These are phyloP conservation scores for Seiridium cupressi DNA, from an alignment of 2,329 filamentous ascomycete genomes.

Conservation along the genomic window DNA sequence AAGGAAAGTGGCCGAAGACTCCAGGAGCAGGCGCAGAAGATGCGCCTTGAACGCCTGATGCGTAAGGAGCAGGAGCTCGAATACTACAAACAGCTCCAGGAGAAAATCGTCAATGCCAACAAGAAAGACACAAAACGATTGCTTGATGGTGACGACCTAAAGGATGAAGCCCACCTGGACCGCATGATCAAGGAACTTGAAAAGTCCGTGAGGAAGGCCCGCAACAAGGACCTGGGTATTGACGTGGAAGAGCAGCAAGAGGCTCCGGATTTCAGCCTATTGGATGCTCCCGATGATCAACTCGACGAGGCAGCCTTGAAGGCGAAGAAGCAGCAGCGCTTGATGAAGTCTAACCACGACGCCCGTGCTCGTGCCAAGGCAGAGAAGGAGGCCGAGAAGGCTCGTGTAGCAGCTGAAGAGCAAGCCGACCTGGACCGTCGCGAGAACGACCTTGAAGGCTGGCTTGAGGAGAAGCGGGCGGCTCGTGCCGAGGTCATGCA, in stretches of 20 bases:
- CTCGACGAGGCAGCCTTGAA: slow-evolving; percentile 90
- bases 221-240: slow-evolving; percentile 89
- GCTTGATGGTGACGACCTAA: slow-evolving; percentile 86
- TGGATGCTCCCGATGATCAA: slow-evolving; percentile 88
- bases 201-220: slow-evolving; percentile 81
- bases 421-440: slow-evolving; percentile 80
- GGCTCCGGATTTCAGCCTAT: slow-evolving; percentile 79
- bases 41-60: slow-evolving; percentile 92
- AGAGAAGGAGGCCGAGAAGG: slow-evolving; percentile 92
- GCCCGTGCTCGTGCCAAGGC: slow-evolving; percentile 90
- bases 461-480: slow-evolving; percentile 79
- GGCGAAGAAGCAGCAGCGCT: slow-evolving; percentile 85
- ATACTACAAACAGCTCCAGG: slow-evolving; percentile 84
- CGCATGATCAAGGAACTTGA: slow-evolving; percentile 86
- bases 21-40: slow-evolving; percentile 95
- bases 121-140: slow-evolving; percentile 90
- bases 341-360: slow-evolving; percentile 94
- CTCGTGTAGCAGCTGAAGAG: slow-evolving; percentile 78
- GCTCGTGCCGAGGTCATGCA: slow-evolving; percentile 70
- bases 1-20: slow-evolving; percentile 89
- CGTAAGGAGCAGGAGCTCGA: slow-evolving; percentile 94
- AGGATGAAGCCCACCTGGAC: slow-evolving; percentile 85
- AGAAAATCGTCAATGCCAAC: slow-evolving; percentile 67
- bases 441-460: slow-evolving; percentile 78
- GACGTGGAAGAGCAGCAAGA: slow-evolving; percentile 79